Evolutionary conservation across 352 stramenopile species (phyloP).

Genomic region (Phytophthora pisi): DNA sequence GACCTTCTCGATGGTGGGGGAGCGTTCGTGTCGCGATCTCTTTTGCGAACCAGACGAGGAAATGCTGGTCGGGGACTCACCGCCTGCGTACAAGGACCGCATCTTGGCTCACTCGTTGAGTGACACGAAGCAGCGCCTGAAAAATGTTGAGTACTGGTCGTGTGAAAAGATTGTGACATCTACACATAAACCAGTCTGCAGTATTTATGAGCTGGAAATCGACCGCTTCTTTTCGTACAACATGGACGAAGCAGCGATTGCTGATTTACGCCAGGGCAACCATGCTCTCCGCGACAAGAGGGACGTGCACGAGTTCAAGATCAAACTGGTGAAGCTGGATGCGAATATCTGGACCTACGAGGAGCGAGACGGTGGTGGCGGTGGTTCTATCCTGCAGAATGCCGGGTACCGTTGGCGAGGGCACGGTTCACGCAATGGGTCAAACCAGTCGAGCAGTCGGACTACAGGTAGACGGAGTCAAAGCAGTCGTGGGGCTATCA

Average conservation of each 20-base stretch:
- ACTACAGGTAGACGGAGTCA: conserved; percentile 30
- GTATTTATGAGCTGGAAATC: conserved; percentile 73
- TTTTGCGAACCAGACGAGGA: conserved; percentile 53
- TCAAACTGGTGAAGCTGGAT: conserved; percentile 78
- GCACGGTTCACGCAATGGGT: conserved; percentile 36
- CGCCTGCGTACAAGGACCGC: conserved; percentile 76
- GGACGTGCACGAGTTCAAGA: conserved; percentile 69
- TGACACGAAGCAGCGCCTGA: conserved; percentile 63
- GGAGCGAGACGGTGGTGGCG: conserved; percentile 23
- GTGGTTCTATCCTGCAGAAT: conserved; percentile 24
- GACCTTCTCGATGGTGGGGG: conserved; percentile 69
- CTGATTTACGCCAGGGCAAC: conserved; percentile 54
- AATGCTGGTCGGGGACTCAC: conserved; percentile 29
- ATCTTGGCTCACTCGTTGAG: conserved; percentile 73
- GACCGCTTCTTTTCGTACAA: conserved; percentile 80
- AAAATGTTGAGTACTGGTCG: conserved; percentile 66
- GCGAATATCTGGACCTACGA: conserved; percentile 81
- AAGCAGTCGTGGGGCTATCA: conserved; percentile 35
- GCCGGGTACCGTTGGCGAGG: conserved; percentile 32
- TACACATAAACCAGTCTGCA: conserved; percentile 79
- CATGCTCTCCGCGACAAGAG: conserved; percentile 61
- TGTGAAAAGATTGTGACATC: conserved; percentile 72
- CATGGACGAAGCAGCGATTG: conserved; percentile 52
- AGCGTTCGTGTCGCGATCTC: conserved; percentile 61
- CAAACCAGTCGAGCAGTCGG: conserved; percentile 39